Conservation (phyloP, 805 yeast genomes). For the Lachancea sp. region DNA sequence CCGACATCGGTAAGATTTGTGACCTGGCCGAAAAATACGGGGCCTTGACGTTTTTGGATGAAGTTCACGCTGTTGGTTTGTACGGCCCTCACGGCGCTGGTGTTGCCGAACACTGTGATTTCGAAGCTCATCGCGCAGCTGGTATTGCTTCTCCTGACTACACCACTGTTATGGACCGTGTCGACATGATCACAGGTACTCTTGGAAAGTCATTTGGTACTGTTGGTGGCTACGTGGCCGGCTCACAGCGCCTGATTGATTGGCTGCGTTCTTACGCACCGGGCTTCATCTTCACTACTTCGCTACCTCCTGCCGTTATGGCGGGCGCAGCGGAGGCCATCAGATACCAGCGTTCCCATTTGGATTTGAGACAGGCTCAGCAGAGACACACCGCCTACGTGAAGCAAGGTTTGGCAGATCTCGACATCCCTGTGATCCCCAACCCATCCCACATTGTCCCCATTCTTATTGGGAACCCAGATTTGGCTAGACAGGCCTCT, state of each 20-base stretch:
- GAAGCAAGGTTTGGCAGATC: conserved; percentile 55
- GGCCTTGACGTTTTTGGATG: conserved; percentile 93
- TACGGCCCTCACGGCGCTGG: conserved; percentile 99
- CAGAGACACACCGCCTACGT: conserved; percentile 83
- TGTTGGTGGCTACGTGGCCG: conserved; percentile 98
- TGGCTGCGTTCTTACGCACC: conserved; percentile 96
- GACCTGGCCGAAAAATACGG: conserved; percentile 97
- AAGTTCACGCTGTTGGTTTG: conserved; percentile 98
- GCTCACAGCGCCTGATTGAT: conserved; percentile 73
- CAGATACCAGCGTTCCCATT: conserved; percentile 70
- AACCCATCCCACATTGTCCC: conserved; percentile 98
- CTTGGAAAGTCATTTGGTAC: conserved; percentile 95
- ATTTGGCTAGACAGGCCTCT: conserved; percentile 83
- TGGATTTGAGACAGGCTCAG: conserved; percentile 73
- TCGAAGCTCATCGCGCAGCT: conserved; percentile 66
- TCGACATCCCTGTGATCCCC: conserved; percentile 93
- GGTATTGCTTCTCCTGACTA: conserved; percentile 52
- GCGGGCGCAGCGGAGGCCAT: conserved; percentile 90
- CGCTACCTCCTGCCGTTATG: conserved; percentile 97
- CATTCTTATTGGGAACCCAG: conserved; percentile 89
- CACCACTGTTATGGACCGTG: conserved; percentile 73
- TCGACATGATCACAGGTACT: conserved; percentile 96
- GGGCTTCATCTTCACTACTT: conserved; percentile 94
- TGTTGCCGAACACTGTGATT: conserved; percentile 94
- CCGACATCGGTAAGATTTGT: conserved; percentile 88